Evolutionary conservation across 441 rosid genomes (phyloP).

Genomic region (Sinapis alba): DNA sequence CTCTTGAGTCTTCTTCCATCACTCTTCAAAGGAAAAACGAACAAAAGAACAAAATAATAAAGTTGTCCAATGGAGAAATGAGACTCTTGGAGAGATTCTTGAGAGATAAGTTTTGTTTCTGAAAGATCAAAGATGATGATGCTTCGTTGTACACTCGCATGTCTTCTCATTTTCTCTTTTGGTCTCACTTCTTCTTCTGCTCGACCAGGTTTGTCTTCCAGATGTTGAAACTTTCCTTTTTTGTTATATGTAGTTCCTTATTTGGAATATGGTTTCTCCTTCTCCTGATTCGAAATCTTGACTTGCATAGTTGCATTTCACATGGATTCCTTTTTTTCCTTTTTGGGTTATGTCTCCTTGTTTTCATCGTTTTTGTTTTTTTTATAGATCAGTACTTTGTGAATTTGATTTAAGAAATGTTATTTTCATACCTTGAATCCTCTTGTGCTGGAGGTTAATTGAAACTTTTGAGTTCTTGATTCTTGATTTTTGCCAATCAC

Average conservation of each 20-base stretch:
- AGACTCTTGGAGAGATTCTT: constrained; percentile 19
- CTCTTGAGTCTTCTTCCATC: constrained; percentile 21
- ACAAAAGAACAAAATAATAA: not conserved
- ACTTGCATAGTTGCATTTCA: constrained; percentile 20
- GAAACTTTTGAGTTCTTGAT: not conserved
- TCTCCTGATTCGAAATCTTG: constrained; percentile 25
- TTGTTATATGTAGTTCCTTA: not conserved
- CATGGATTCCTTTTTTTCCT: not conserved
- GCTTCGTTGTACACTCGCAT: constrained; percentile 43
- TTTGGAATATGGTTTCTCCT: not conserved
- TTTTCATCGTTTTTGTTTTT: not conserved
- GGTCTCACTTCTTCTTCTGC: constrained; percentile 49
- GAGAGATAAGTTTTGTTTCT: not conserved
- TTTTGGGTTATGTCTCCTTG: not conserved
- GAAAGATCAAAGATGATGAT: constrained; percentile 42
- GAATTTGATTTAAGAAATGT: not conserved
- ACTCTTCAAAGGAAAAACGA: constrained; percentile 21
- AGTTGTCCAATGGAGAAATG: constrained; percentile 28
- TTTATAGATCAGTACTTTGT: constrained; percentile 1
- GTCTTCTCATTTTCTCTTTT: constrained; percentile 47
- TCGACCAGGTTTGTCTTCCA: constrained; percentile 52
- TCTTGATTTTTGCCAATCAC: not conserved
- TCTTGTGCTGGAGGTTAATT: not conserved
- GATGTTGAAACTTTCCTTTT: not conserved
- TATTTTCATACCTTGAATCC: not conserved